Evolutionary conservation across 2,329 filamentous ascomycete species (phyloP), one percentile per base, ranked within the genome.

Genomic region (Proliferodiscus dingleyae): DNA sequence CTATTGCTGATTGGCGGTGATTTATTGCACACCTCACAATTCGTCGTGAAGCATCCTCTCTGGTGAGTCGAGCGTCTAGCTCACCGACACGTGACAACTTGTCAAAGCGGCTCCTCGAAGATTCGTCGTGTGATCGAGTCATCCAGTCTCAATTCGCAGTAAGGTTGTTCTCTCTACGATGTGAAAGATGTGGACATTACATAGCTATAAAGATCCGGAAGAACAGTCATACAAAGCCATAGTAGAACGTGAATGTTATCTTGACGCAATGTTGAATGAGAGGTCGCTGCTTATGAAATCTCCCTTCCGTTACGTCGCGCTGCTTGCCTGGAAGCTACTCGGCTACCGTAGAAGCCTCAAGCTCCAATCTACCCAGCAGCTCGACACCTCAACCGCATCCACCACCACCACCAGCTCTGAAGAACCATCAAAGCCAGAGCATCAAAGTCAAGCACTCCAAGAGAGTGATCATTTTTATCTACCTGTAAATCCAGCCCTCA

Each of bases 381-480:
- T 6, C 21, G 28, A 39, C 37, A 26, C 24, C 37, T 26, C 37
- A 15, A 24, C 10, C 5, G 21, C 19, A 39, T 34, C 18, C 32
- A 34, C 32, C 32, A 34, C 10, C 32, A 34, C n/a, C 16, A 15
- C 32, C n/a, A 9, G 10, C 19, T 34, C 18, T 18, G 40, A 33
- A 24, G 18, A 13, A 33, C 22, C 22, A 16, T 43, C 22, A 26
- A 28, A 13, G 15, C 26, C 24, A 21, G 18, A 38, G 11, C 32
- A 32, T 49, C 38, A 40, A 37, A 50, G 36, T 15, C 8, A n/a
- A 13, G 13, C 26, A 41, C 37, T 50, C 46, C 32, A 39, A 43
- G 21, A 30, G 37, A 48, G 42, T 34, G 19, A n/a, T 33, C 46
- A 23, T 39, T 13, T 37, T 13, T 6, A 36, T 19, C 36, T 22